Conservation (phyloP, 2,329 filamentous ascomycete species). For the Graphium sp. region DNA sequence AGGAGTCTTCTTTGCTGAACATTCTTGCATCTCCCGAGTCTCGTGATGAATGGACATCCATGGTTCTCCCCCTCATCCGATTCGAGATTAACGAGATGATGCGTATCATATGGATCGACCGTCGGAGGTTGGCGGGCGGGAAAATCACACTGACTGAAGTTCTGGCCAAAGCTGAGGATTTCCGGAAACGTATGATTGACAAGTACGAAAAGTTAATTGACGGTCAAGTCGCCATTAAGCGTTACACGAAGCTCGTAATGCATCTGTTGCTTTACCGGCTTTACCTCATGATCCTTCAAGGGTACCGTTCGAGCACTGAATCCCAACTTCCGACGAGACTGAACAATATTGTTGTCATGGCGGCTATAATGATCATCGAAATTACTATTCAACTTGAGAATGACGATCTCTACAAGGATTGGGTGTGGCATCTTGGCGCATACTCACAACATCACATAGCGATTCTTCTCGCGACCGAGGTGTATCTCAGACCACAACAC, state of each 20-base stretch:
- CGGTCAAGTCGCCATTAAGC: constrained; percentile 41
- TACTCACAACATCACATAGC: constrained; percentile 59
- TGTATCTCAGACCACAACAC: constrained; percentile 40
- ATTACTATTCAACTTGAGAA: constrained; percentile 28
- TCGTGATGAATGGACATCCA: constrained; percentile 45
- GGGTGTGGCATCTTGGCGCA: constrained; percentile 57
- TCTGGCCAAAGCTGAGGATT: constrained; percentile 52
- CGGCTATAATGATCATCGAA: constrained; percentile 33
- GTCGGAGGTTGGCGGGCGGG: constrained; percentile 44
- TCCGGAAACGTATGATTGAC: constrained; percentile 44
- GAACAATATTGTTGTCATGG: constrained; percentile 44
- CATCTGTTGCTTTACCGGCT: constrained; percentile 45
- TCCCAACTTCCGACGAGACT: constrained; percentile 43
- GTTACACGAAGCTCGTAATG: constrained; percentile 46
- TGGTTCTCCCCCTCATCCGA: constrained; percentile 49
- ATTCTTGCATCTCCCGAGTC: constrained; percentile 23
- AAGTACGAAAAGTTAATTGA: constrained; percentile 50
- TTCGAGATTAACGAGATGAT: constrained; percentile 62
- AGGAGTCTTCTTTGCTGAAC: constrained; percentile 43
- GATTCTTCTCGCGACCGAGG: constrained; percentile 49
- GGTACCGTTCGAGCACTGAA: constrained; percentile 36
- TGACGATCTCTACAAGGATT: constrained; percentile 28
- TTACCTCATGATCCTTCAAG: constrained; percentile 51
- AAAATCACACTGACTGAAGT: constrained; percentile 45
- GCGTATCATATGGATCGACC: constrained; percentile 52